phyloP scores from a whole-genome alignment of 1,284 basidiomycete genomes.

The Austroboletus novae-zelandiae region DNA sequence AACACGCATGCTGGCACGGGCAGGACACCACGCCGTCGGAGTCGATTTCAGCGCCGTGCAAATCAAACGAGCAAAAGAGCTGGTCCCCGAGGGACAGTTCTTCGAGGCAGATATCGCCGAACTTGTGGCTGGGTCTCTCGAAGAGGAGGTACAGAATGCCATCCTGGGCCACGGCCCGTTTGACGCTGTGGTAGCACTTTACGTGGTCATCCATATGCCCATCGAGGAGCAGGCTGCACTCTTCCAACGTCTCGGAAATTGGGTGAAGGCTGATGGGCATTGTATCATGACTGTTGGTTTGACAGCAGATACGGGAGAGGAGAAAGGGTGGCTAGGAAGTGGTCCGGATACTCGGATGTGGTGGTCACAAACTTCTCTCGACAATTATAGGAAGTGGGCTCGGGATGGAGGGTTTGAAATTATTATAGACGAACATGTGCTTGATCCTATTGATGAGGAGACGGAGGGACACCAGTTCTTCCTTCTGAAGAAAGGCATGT shows the following conservation, averaged over 20 bases:
- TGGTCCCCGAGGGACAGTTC: conserved; percentile 6
- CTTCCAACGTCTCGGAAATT: conserved; percentile 19
- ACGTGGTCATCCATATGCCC: conserved; percentile 7
- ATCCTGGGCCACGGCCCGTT: neutral
- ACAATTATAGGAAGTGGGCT: conserved; percentile 8
- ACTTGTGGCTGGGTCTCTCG: neutral
- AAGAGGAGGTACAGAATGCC: neutral
- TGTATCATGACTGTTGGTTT: conserved; percentile 11
- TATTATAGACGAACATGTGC: conserved; percentile 9
- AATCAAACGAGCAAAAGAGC: conserved; percentile 10
- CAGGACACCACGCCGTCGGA: conserved; percentile 9
- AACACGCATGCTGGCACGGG: neutral
- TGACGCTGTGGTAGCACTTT: conserved; percentile 5
- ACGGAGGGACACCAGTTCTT: conserved; percentile 6
- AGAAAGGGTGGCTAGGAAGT: conserved; percentile 1
- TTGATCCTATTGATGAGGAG: neutral
- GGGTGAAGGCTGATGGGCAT: conserved; percentile 7
- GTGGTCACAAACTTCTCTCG: conserved; percentile 6
- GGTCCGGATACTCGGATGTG: conserved; percentile 4
- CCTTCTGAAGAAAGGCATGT: conserved; percentile 5
- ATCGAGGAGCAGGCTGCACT: conserved; percentile 8
- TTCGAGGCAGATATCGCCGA: conserved; percentile 7
- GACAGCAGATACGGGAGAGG: conserved; percentile 4
- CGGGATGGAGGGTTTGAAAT: conserved; percentile 8
- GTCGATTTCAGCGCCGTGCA: conserved; percentile 7